Percentiles rank a stretch among this genome's conserved stretches.
These are phyloP conservation scores for Sarocladium brachiariae DNA, from an alignment of 2,329 filamentous ascomycete genomes.

Conservation along the genomic window DNA sequence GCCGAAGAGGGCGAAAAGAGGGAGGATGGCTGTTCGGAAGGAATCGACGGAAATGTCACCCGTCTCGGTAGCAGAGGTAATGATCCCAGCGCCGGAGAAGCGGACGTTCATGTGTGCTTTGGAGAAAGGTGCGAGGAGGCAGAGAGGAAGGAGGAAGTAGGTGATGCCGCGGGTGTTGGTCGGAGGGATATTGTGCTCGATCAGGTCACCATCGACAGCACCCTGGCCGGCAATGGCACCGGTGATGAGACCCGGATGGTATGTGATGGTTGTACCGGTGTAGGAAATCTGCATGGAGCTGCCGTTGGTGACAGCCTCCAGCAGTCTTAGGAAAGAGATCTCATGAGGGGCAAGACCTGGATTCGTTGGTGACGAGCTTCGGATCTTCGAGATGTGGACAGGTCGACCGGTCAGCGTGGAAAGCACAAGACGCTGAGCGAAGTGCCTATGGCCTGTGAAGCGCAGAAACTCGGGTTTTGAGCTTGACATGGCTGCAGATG, in stretches of 20 bases:
- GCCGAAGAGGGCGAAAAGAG: slow-evolving; percentile 83
- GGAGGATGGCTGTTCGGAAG: slow-evolving; percentile 86
- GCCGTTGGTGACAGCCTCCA: slow-evolving; percentile 93
- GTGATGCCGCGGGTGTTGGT: slow-evolving; percentile 75
- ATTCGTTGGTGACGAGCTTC: slow-evolving; percentile 74
- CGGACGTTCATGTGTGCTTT: slow-evolving; percentile 87
- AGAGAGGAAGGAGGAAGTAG: slow-evolving; percentile 87
- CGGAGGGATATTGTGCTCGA: slow-evolving; percentile 73
- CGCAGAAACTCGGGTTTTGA: slow-evolving; percentile 52
- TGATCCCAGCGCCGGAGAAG: slow-evolving; percentile 85
- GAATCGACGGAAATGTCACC: slow-evolving; percentile 90
- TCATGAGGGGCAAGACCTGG: slow-evolving; percentile 89
- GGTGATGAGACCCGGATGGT: slow-evolving; percentile 86
- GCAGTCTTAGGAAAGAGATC: slow-evolving; percentile 88
- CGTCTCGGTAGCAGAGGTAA: slow-evolving; percentile 75
- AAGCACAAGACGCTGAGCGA: slow-evolving; percentile 78
- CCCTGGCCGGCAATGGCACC: slow-evolving; percentile 73
- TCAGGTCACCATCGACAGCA: slow-evolving; percentile 62
- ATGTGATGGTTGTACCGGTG: slow-evolving; percentile 88
- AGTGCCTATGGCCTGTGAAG: slow-evolving; percentile 78
- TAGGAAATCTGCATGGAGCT: slow-evolving; percentile 92
- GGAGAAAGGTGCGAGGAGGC: slow-evolving; percentile 84
- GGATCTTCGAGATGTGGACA: slow-evolving; percentile 89
- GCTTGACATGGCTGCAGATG: slow-evolving; percentile 30
- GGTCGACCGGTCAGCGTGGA: slow-evolving; percentile 86